A percentile compares a stretch with the other conserved stretches of the same genome.
Conservation (phyloP, 305 asterid species). For the Lippia alba region DNA sequence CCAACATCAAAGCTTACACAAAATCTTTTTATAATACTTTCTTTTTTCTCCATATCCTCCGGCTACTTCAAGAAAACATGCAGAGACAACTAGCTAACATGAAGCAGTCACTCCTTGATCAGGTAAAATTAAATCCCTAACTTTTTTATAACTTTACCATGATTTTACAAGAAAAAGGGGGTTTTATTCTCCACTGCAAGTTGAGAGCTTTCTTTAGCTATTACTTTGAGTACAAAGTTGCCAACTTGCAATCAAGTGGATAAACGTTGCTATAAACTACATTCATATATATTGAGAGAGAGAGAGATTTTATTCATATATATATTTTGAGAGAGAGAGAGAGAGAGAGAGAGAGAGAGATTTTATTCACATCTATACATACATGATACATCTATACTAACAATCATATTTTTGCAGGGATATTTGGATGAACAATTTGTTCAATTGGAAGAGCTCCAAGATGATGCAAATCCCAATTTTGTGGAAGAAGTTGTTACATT, state of each 20-base stretch:
- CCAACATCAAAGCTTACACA: slow-evolving; percentile 12
- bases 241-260: too few species aligned
- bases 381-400: not conserved
- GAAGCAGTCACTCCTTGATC: slow-evolving; percentile 72
- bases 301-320: too few species aligned
- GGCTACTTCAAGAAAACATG: slow-evolving; percentile 36
- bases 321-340: too few species aligned
- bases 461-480: slow-evolving; percentile 71
- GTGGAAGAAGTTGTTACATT: slow-evolving; percentile 79
- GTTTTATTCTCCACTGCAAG: too few species aligned
- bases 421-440: slow-evolving; percentile 73
- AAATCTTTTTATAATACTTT: not conserved
- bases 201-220: too few species aligned
- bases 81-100: slow-evolving; percentile 66
- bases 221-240: too few species aligned
- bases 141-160: not conserved
- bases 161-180: not conserved
- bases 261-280: too few species aligned
- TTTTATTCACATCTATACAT: too few species aligned
- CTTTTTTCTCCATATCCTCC: not conserved
- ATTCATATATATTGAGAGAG: too few species aligned
- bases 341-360: too few species aligned
- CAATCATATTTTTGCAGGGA: slow-evolving; percentile 43
- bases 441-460: slow-evolving; percentile 77
- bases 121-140: slow-evolving; percentile 43